Evolutionary conservation across 208 protist genomes (phyloP).

Genomic region (Crithidia fasciculata): DNA sequence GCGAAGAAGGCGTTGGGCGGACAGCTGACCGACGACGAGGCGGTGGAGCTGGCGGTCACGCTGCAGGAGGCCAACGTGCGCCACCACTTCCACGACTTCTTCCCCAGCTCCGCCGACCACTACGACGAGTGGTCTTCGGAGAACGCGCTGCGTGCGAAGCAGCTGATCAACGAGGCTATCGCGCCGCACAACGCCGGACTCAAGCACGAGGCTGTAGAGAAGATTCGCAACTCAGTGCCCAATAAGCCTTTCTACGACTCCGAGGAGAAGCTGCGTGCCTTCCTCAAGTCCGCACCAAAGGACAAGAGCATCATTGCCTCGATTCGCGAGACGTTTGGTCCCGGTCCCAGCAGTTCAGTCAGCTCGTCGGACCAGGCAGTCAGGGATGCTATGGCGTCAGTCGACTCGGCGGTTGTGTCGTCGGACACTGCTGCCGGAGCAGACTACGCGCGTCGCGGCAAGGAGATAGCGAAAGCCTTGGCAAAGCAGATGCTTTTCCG

Average conservation of each 20-base stretch:
- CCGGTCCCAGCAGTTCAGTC: slow-evolving; percentile 59
- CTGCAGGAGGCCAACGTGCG: slow-evolving; percentile 70
- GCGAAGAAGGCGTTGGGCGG: slow-evolving; percentile 68
- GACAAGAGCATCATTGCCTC: slow-evolving; percentile 60
- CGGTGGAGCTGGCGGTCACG: slow-evolving; percentile 63
- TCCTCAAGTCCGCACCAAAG: slow-evolving; percentile 60
- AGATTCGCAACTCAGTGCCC: slow-evolving; percentile 52
- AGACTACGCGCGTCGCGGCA: slow-evolving; percentile 52
- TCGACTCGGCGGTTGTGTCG: slow-evolving; percentile 49
- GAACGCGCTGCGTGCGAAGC: slow-evolving; percentile 34
- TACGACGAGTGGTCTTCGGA: slow-evolving; percentile 74
- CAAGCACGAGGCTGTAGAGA: slow-evolving; percentile 50
- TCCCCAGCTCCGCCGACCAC: slow-evolving; percentile 49
- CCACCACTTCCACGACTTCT: slow-evolving; percentile 87
- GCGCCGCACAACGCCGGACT: slow-evolving; percentile 41
- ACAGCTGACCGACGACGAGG: slow-evolving; percentile 74
- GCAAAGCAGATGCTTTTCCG: slow-evolving; percentile 80
- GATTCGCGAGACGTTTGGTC: slow-evolving; percentile 65
- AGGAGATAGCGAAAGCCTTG: slow-evolving; percentile 54
- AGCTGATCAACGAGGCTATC: slow-evolving; percentile 52
- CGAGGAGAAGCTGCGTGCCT: slow-evolving; percentile 63
- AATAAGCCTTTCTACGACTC: slow-evolving; percentile 72
- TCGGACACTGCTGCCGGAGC: slow-evolving; percentile 60
- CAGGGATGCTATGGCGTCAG: slow-evolving; percentile 49
- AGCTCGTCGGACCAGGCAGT: slow-evolving; percentile 67